These are phyloP conservation scores for Cucurbita ficifolia DNA, from an alignment of 306 rosid genomes.

Conservation along the genomic window DNA sequence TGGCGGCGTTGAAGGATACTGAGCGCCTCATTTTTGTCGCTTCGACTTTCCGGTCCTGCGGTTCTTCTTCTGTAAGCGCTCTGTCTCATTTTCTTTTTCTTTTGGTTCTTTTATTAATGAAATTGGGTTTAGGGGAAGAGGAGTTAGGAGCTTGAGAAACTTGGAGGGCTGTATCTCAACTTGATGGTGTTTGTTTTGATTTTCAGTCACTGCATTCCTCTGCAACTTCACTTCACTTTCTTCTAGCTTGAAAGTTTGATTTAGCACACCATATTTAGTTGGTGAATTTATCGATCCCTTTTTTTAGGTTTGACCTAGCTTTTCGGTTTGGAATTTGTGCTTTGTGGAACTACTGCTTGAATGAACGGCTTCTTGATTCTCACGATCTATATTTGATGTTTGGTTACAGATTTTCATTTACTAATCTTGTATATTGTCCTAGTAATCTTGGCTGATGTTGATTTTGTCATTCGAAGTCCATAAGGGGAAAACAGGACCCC, in stretches of 20 bases:
- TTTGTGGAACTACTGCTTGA: neutral
- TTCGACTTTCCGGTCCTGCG: slow-evolving; percentile 28
- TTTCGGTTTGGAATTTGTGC: neutral
- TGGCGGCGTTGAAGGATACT: slow-evolving; percentile 51
- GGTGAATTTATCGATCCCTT: neutral
- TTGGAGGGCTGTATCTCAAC: neutral
- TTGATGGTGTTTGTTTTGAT: neutral
- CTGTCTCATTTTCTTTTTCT: neutral
- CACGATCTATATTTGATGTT: neutral
- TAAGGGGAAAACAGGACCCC: neutral
- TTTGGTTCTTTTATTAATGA: neutral
- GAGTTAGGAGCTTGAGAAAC: neutral
- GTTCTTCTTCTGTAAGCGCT: slow-evolving; percentile 41
- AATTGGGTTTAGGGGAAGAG: neutral
- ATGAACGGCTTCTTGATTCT: neutral
- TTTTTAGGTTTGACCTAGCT: neutral
- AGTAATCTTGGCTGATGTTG: neutral
- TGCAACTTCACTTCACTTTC: neutral
- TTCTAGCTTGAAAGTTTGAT: neutral
- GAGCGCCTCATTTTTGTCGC: slow-evolving; percentile 49
- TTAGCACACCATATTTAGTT: neutral
- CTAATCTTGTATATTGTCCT: neutral
- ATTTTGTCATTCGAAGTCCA: neutral
- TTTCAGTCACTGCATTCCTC: neutral
- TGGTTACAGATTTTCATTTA: neutral